Conservation (phyloP, 257 asterid species). For the Nicotiana undulata region DNA sequence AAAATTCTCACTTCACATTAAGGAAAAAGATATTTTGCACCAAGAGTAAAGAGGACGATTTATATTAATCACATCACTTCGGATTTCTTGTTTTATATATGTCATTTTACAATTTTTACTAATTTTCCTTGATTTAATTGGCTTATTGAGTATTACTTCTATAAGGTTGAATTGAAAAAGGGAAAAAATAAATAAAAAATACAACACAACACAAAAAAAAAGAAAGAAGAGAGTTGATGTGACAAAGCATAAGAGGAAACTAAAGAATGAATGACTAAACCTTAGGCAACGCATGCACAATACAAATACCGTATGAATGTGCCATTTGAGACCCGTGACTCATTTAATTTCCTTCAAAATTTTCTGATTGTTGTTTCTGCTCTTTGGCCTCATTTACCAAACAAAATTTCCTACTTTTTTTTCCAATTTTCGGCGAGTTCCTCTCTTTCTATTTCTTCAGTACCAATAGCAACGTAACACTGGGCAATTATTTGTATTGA, state of each 20-base stretch:
- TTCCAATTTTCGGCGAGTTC: slow-evolving; percentile 6
- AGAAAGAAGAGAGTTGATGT: not conserved
- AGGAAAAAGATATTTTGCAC: not conserved
- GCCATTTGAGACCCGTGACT: not conserved
- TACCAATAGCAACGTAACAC: not conserved
- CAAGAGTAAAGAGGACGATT: too few species aligned
- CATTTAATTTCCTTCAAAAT: not conserved
- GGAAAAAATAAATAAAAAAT: too few species aligned
- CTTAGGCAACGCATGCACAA: not conserved
- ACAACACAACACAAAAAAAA: not conserved
- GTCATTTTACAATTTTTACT: too few species aligned
- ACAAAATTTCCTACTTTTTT: not conserved
- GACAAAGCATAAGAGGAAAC: not conserved
- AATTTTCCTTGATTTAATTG: not conserved
- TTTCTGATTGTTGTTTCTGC: not conserved
- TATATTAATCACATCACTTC: too few species aligned
- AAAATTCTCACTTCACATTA: not conserved
- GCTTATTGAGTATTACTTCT: too few species aligned
- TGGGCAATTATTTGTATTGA: not conserved
- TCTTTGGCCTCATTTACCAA: slow-evolving; percentile 20
- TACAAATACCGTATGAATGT: not conserved
- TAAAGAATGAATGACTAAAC: not conserved
- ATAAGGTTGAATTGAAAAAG: too few species aligned
- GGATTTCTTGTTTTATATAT: too few species aligned
- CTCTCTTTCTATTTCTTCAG: not conserved